Conservation (phyloP, 2,329 filamentous ascomycete species). For the Epichloe bromicola region DNA sequence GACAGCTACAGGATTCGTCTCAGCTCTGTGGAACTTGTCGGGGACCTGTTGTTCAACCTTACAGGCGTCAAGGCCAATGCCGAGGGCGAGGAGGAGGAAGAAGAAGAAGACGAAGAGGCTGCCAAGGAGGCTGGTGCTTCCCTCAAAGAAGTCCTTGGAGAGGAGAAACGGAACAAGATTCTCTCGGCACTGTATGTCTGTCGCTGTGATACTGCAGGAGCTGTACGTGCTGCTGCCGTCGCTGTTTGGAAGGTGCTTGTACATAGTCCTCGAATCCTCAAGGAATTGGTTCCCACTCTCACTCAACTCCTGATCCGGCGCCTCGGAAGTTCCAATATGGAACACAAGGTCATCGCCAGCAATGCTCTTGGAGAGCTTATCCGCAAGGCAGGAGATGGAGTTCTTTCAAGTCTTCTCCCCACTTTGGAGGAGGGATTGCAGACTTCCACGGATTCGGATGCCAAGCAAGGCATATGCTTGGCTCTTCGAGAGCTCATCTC, state of each 20-base stretch:
- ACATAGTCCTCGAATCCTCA: slow-evolving; percentile 79
- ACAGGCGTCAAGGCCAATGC: slow-evolving; percentile 77
- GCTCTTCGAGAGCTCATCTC: slow-evolving; percentile 87
- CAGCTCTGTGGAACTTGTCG: slow-evolving; percentile 94
- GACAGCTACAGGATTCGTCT: slow-evolving; percentile 96
- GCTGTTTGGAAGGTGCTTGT: slow-evolving; percentile 96
- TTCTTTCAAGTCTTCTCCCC: slow-evolving; percentile 75
- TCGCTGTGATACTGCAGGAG: slow-evolving; percentile 85
- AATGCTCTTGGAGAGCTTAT: slow-evolving; percentile 95
- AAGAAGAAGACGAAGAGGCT: slow-evolving; percentile 48
- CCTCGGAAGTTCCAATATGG: slow-evolving; percentile 90
- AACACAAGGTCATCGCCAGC: slow-evolving; percentile 96
- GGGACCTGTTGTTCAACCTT: slow-evolving; percentile 93
- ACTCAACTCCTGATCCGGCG: slow-evolving; percentile 90
- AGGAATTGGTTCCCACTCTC: slow-evolving; percentile 88
- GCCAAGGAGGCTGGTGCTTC: slow-evolving; percentile 82
- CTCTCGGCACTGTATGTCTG: slow-evolving; percentile 96
- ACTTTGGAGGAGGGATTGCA: slow-evolving; percentile 87
- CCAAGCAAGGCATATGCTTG: slow-evolving; percentile 94
- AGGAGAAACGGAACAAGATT: slow-evolving; percentile 94
- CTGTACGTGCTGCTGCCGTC: slow-evolving; percentile 82
- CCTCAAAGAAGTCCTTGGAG: slow-evolving; percentile 85
- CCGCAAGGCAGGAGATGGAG: slow-evolving; percentile 88
- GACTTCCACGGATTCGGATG: slow-evolving; percentile 77
- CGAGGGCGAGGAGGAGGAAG: slow-evolving; percentile 60